Conservation (phyloP, 306 rosid species). For the Corylus americana region DNA sequence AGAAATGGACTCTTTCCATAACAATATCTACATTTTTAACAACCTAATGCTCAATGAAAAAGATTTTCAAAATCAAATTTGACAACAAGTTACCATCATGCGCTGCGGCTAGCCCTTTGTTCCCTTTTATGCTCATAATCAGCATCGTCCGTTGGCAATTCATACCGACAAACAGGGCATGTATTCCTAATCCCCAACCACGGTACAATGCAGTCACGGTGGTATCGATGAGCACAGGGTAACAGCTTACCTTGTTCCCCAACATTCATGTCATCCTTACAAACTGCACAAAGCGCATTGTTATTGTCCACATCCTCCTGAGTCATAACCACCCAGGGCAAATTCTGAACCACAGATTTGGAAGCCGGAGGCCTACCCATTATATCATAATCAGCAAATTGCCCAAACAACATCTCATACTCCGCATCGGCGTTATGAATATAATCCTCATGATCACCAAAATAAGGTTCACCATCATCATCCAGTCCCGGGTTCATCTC, state of each 20-base stretch:
- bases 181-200: constrained; percentile 85
- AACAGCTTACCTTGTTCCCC: constrained; percentile 60
- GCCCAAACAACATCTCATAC: constrained; percentile 76
- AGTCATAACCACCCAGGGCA: constrained; percentile 48
- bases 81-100: constrained; percentile 23
- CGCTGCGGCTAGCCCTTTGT: constrained; percentile 31
- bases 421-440: constrained; percentile 59
- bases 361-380: constrained; percentile 70
- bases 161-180: constrained; percentile 86
- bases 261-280: constrained; percentile 60
- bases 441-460: constrained; percentile 62
- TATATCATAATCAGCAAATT: constrained; percentile 56
- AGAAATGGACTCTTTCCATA: constrained; percentile 17
- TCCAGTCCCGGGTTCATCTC: constrained; percentile 44
- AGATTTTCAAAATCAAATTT: constrained; percentile 16
- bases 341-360: constrained; percentile 42
- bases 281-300: constrained; percentile 63
- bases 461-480: constrained; percentile 38
- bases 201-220: constrained; percentile 74
- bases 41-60: constrained; percentile 37
- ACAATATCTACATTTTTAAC: constrained; percentile 39
- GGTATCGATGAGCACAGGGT: constrained; percentile 76
- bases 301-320: constrained; percentile 48
- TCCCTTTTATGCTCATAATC: constrained; percentile 67
- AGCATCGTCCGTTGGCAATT: constrained; percentile 71